Percentiles rank a stretch among this genome's conserved stretches.
These are phyloP conservation scores for Excoecaria agallocha DNA, from an alignment of 345 rosid genomes.

Conservation along the genomic window DNA sequence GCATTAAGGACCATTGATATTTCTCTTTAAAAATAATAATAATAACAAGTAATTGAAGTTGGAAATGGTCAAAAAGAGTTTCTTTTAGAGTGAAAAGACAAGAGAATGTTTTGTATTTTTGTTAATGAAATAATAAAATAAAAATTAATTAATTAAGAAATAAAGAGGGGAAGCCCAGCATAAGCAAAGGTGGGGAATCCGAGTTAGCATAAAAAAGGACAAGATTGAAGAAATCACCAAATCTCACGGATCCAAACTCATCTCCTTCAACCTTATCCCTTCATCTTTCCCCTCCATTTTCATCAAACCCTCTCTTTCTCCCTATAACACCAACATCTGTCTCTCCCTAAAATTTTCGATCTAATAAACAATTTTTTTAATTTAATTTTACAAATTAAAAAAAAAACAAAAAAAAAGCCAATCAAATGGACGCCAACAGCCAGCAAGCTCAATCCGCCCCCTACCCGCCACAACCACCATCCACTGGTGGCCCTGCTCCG, in stretches of 20 bases:
- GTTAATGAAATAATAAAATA: no score
- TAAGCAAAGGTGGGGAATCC: not conserved
- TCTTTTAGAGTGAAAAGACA: no score
- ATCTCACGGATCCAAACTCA: constrained; percentile 3
- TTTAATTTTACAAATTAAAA: not conserved
- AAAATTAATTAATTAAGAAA: not conserved
- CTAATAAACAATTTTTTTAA: not conserved
- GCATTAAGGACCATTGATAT: no score
- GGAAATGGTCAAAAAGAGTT: no score
- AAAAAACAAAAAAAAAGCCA: not conserved
- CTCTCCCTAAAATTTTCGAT: not conserved
- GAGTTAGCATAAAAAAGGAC: no score
- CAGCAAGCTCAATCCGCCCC: constrained; percentile 57
- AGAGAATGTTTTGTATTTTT: no score
- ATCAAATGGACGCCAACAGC: constrained; percentile 25
- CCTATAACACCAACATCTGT: constrained; percentile 9
- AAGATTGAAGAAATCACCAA: not conserved
- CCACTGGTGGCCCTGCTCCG: constrained; percentile 29
- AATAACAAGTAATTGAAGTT: no score
- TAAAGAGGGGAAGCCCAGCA: not conserved
- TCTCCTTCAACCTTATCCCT: constrained; percentile 6
- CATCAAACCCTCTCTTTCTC: not conserved
- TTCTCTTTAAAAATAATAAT: no score
- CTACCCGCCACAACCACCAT: constrained; percentile 47
- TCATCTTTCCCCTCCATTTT: constrained; percentile 19